Percentiles rank a stretch among this genome's conserved stretches.
Conservation (phyloP, 1,139 yeast species). For the Kodamaea sp. region DNA sequence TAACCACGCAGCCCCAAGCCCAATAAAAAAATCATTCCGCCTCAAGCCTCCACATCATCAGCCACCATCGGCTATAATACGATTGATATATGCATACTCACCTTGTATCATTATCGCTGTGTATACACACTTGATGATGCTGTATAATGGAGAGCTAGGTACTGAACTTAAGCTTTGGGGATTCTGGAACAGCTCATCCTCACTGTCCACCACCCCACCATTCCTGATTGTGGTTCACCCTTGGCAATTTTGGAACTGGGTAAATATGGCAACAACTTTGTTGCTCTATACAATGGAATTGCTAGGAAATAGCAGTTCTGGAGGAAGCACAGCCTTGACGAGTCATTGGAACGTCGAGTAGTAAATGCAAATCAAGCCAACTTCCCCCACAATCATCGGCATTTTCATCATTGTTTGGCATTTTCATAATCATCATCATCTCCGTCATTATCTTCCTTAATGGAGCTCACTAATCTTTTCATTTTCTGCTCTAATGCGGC, state of each 20-base stretch:
- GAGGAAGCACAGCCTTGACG: conserved; percentile 30
- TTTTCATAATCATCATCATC: no score
- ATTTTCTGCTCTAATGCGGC: background rate
- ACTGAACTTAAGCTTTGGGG: conserved; percentile 63
- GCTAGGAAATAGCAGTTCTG: conserved; percentile 39
- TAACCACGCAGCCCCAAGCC: conserved; percentile 2
- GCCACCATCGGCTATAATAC: conserved; percentile 50
- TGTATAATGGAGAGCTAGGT: conserved; percentile 77
- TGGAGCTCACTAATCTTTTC: no score
- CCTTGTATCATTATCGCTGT: conserved; percentile 94
- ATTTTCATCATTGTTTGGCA: no score
- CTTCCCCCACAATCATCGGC: background rate
- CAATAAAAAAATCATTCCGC: conserved; percentile 13
- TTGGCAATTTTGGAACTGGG: conserved; percentile 97
- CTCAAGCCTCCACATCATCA: conserved; percentile 23
- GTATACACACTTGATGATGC: conserved; percentile 89
- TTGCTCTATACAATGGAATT: conserved; percentile 80
- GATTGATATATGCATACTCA: conserved; percentile 78
- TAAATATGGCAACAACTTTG: conserved; percentile 79
- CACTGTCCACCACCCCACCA: conserved; percentile 14
- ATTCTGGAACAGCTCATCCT: conserved; percentile 35
- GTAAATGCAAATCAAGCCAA: background rate
- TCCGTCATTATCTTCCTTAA: no score
- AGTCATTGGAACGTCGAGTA: conserved; percentile 28
- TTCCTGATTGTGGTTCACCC: conserved; percentile 56